These are phyloP conservation scores for Rostrohypoxylon terebratum DNA, from an alignment of 495 filamentous ascomycete species.

Conservation along the genomic window DNA sequence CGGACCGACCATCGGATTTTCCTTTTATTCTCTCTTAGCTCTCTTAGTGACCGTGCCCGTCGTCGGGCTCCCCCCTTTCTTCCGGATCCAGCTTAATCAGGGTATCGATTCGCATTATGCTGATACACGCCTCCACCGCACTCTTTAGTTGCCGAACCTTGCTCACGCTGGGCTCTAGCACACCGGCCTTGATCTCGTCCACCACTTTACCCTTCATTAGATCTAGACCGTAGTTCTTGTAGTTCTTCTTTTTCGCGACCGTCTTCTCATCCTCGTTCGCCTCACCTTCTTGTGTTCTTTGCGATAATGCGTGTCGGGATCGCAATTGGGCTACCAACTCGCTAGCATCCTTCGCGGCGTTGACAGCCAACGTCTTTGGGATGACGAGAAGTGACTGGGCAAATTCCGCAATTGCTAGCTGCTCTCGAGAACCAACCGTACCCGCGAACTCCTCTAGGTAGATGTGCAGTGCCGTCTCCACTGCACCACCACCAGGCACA, in stretches of 20 bases:
- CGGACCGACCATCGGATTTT: slow-evolving; percentile 13
- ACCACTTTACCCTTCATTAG: slow-evolving; percentile 89
- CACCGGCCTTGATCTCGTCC: slow-evolving; percentile 93
- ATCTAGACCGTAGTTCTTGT: slow-evolving; percentile 98
- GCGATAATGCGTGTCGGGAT: slow-evolving; percentile 91
- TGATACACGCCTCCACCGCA: slow-evolving; percentile 98
- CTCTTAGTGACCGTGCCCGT: slow-evolving; percentile 75
- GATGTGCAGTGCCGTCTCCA: slow-evolving; percentile 98
- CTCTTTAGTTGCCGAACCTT: slow-evolving; percentile 98
- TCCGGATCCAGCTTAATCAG: slow-evolving; percentile 98
- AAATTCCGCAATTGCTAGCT: slow-evolving; percentile 98
- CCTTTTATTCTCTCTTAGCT: slow-evolving; percentile 27
- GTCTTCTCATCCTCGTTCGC: slow-evolving; percentile 87
- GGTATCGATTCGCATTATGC: slow-evolving; percentile 99
- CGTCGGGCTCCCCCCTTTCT: slow-evolving; percentile 78
- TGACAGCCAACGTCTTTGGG: slow-evolving; percentile 95
- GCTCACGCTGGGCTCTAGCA: slow-evolving; percentile 97
- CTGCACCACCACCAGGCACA: slow-evolving; percentile 94
- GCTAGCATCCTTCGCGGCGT: slow-evolving; percentile 94
- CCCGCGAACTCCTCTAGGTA: slow-evolving; percentile 99
- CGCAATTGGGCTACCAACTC: slow-evolving; percentile 96
- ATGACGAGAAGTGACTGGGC: slow-evolving; percentile 93
- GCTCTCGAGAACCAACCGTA: slow-evolving; percentile 95
- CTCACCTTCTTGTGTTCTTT: slow-evolving; percentile 85
- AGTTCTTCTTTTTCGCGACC: slow-evolving; percentile 91